These are phyloP conservation scores for Vitis riparia DNA, from an alignment of 164 flowering plant species.

Conservation along the genomic window DNA sequence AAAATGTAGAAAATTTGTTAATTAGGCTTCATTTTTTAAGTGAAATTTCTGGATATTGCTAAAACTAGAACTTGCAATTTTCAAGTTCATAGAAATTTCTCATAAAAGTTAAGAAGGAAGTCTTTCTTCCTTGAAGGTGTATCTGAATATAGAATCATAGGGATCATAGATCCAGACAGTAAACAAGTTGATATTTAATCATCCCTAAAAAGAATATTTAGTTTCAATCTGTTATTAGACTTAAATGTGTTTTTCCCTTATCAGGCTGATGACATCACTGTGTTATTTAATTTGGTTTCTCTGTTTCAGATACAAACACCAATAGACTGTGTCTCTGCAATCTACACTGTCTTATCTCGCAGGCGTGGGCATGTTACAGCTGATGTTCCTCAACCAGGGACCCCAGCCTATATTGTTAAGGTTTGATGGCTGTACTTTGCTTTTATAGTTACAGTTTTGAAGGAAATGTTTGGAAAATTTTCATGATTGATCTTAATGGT, in stretches of 20 bases:
- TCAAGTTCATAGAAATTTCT: not conserved
- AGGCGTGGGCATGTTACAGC: conserved; percentile 98
- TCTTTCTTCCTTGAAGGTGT: not conserved
- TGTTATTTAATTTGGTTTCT: not conserved
- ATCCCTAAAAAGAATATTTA: not conserved
- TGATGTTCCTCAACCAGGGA: conserved; percentile 96
- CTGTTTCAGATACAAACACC: conserved; percentile 96
- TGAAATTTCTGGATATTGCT: no score
- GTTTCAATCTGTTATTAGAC: not conserved
- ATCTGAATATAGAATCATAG: not conserved
- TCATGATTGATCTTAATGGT: not conserved
- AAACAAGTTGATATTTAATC: not conserved
- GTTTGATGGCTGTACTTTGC: conserved; percentile 32
- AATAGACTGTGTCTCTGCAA: conserved; percentile 94
- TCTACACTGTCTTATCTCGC: conserved; percentile 92
- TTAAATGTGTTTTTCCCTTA: not conserved
- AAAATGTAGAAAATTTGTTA: no score
- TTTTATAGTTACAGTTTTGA: not conserved
- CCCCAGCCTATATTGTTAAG: conserved; percentile 99
- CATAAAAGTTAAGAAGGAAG: not conserved
- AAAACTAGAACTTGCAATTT: no score
- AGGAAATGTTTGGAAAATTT: not conserved
- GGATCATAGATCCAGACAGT: not conserved
- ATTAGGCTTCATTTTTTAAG: no score
- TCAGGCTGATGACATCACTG: not conserved